These are phyloP conservation scores for Gnaphalium uliginosum DNA, from an alignment of 129 eudicot species.

Conservation along the genomic window DNA sequence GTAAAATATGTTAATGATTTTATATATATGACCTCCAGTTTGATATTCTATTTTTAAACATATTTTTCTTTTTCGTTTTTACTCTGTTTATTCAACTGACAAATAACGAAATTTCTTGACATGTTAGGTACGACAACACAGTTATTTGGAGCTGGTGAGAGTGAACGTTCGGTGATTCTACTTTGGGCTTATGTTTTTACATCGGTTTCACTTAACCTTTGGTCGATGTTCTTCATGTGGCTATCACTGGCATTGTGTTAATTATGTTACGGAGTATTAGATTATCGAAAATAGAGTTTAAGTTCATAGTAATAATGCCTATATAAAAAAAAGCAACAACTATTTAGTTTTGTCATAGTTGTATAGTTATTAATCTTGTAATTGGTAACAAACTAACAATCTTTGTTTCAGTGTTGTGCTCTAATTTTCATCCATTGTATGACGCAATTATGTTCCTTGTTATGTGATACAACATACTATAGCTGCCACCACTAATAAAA, in stretches of 20 bases:
- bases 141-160: constrained; percentile 63
- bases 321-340: no score
- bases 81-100: background rate
- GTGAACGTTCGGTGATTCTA: constrained; percentile 65
- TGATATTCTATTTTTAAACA: background rate
- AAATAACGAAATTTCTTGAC: background rate
- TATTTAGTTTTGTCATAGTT: no score
- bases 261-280: no score
- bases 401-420: no score
- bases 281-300: no score
- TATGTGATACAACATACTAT: background rate
- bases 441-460: background rate
- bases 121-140: constrained; percentile 61
- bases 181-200: constrained; percentile 54
- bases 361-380: no score
- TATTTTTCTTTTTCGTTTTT: no score
- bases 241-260: background rate
- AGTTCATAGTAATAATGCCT: no score
- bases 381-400: no score
- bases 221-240: constrained; percentile 65
- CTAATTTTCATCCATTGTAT: no score
- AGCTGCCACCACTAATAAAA: background rate
- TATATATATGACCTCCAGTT: constrained; percentile 25
- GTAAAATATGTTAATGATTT: no score
- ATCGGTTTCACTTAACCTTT: constrained; percentile 52